Evolutionary conservation across 257 asterid genomes (phyloP), one percentile per base, ranked within the genome.

Genomic region (Gardenia jasminoides): DNA sequence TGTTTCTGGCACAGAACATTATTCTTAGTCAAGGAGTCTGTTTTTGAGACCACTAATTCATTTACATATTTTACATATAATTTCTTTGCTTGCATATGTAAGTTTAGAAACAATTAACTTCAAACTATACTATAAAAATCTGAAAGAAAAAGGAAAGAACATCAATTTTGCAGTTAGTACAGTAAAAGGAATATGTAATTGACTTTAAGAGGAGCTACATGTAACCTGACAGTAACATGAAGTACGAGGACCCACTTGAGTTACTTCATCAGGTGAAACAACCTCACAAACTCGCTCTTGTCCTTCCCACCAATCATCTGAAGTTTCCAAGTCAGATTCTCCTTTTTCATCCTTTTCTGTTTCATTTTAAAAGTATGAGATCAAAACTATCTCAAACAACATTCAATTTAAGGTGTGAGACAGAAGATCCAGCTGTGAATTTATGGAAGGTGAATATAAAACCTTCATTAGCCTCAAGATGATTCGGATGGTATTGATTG

Each of bases 201-300:
- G 48, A 66, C 9, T 61, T 31, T 62, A 43, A 67, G 71, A 76
- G 67, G 41, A 67, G 54, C 58, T 80, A 59, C 54, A 75, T 33
- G 85, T 88, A 82, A 94, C 99, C 98, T 94, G 99, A 82, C 97
- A 91, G 76, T 90, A 89, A 88, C 99, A 94, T 26, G 93, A 73
- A 76, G 90, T 95, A 76, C 97, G 91, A 67, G 98, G 98, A 70
- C 99, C 99, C 26, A 91, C 97, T 85, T 94, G 97, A 76, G 96
- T 96, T 81, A 88, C 86, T 92, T 94, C 99, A 86, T 88, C 95
- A 54, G 91, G 82, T 56, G 90, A 83, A 83, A 89, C 92, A 89
- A 92, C 93, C 79, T 86, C 94, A 88, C 85, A 88, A 67, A 91
- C 98, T 79, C 94, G 86, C 81, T 94, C 98, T 88, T 91, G 99